A percentile compares a stretch with the other conserved stretches of the same genome.
Evolutionary conservation across 371 early-diverging fungal genomes (phyloP).

Genomic region (Rhizopus arrhizus): DNA sequence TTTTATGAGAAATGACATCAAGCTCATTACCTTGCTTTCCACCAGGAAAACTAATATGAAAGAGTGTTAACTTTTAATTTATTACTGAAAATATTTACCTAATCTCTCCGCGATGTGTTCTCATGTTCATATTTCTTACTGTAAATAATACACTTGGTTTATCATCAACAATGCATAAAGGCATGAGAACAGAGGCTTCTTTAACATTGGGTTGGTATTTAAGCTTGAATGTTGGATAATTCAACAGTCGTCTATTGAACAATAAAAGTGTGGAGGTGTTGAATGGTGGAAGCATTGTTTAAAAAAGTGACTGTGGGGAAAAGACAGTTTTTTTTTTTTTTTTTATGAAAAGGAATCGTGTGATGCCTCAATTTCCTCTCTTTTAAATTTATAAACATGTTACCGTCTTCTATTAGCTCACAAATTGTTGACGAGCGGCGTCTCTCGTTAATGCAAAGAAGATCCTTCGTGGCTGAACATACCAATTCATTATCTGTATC

Average conservation of each 20-base stretch:
- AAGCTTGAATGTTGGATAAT: constrained; percentile 42
- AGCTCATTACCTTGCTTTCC: constrained; percentile 61
- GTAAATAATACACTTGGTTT: constrained; percentile 81
- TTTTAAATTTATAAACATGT: too few species aligned
- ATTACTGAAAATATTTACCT: constrained; percentile 40
- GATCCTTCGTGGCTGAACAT: too few species aligned
- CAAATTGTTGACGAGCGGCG: too few species aligned
- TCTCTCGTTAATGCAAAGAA: too few species aligned
- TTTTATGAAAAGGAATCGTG: too few species aligned
- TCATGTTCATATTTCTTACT: constrained; percentile 68
- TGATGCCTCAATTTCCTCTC: too few species aligned
- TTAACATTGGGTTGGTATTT: constrained; percentile 34
- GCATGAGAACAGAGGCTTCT: constrained; percentile 56
- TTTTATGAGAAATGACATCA: neutral
- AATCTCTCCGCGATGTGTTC: constrained; percentile 82
- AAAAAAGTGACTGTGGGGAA: constrained; percentile 8
- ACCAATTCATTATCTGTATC: too few species aligned
- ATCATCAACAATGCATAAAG: constrained; percentile 67
- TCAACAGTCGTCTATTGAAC: constrained; percentile 41
- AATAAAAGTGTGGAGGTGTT: constrained; percentile 34
- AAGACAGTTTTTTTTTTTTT: too few species aligned
- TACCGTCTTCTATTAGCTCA: too few species aligned
- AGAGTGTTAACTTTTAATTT: neutral
- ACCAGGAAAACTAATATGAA: constrained; percentile 68
- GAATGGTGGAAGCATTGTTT: constrained; percentile 19